Percentiles rank a stretch among this genome's conserved stretches.
Evolutionary conservation across 495 filamentous ascomycete genomes (phyloP).

Genomic region (Aspergillus indologenus): DNA sequence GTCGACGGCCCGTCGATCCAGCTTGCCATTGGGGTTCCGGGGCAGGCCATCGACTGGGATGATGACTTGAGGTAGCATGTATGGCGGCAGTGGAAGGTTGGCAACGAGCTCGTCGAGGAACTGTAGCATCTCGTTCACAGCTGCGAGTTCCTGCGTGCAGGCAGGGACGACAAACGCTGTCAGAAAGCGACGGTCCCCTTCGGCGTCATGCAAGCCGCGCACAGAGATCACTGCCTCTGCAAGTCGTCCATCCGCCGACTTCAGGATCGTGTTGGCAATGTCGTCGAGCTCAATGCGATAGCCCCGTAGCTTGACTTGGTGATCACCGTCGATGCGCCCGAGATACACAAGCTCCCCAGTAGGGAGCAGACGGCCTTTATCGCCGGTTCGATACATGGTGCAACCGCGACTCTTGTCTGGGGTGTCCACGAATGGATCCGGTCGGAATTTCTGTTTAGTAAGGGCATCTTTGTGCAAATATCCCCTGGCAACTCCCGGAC

Average conservation of each 20-base stretch:
- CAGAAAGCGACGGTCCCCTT: slow-evolving; percentile 17
- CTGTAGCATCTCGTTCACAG: background rate
- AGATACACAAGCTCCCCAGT: slow-evolving; percentile 30
- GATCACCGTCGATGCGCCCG: slow-evolving; percentile 37
- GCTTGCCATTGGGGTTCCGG: slow-evolving; percentile 37
- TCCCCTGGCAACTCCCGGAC: slow-evolving; percentile 34
- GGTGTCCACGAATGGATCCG: background rate
- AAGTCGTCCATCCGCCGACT: slow-evolving; percentile 20
- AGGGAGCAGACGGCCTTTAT: slow-evolving; percentile 11
- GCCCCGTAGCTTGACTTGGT: slow-evolving; percentile 49
- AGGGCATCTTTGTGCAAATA: slow-evolving; percentile 35
- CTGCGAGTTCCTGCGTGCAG: background rate
- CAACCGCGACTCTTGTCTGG: background rate
- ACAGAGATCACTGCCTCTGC: slow-evolving; percentile 29
- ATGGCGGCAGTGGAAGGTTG: slow-evolving; percentile 38
- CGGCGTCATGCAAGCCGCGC: background rate
- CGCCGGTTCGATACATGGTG: slow-evolving; percentile 22
- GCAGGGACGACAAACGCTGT: slow-evolving; percentile 30
- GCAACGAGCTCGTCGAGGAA: background rate
- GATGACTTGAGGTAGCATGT: slow-evolving; percentile 43
- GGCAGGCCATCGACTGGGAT: slow-evolving; percentile 42
- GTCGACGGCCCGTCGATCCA: slow-evolving; percentile 34
- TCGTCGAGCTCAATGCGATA: slow-evolving; percentile 50
- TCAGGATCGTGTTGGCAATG: slow-evolving; percentile 36
- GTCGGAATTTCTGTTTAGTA: slow-evolving; percentile 32